Base-by-base conservation (phyloP, 768 basidiomycete genomes). In the Suillus variegatus region DNA sequence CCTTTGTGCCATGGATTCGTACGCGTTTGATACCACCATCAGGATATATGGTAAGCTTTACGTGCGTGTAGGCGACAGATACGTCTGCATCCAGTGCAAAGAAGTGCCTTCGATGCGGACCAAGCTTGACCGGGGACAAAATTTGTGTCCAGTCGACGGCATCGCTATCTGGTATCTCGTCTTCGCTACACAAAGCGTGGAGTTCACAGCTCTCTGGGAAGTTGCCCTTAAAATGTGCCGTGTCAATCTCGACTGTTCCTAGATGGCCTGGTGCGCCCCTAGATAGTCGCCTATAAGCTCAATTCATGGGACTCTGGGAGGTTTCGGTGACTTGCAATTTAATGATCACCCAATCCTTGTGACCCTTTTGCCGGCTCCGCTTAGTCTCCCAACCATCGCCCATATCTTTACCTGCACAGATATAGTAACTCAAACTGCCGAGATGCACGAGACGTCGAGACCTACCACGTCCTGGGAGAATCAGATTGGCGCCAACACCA, bases 331-430 rank as follows among this genome's bases (percentile, higher is more conserved):
- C 92, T 75, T 73, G 95, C 93, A 99, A 80, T 78, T 90, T 92
- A 64, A 97, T 88, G 65, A 98, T 85, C 6, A 86, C 93, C 93
- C 94, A 98, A 71, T 99, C 96, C 56, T 88, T 92, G 77, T 95
- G 95, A 46, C 85, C 94, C 62, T 84, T 84, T 51, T 79, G 82
- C 62, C 93, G 84, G 72, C 92, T 96, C 66, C 97, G 84, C 75
- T 92, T 94, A 4, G 97, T 99, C 79, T 99, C 97, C 97, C 97
- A 99, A 5, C 97, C 97, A 73, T 97, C 96, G 6, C 95, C 89
- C 95, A 99, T 99, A 71, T 97, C 91, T 73, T 88, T 89, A 35
- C 93, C 85, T 86, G 60, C 44, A 22, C 32, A 28, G 10, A 61
- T 49, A 43, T 40, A 60, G 43, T 36, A 60, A 32, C 66, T 28